Evolutionary conservation across 2,329 filamentous ascomycete species (phyloP).

Genomic region (Echinosphaeria canescens): DNA sequence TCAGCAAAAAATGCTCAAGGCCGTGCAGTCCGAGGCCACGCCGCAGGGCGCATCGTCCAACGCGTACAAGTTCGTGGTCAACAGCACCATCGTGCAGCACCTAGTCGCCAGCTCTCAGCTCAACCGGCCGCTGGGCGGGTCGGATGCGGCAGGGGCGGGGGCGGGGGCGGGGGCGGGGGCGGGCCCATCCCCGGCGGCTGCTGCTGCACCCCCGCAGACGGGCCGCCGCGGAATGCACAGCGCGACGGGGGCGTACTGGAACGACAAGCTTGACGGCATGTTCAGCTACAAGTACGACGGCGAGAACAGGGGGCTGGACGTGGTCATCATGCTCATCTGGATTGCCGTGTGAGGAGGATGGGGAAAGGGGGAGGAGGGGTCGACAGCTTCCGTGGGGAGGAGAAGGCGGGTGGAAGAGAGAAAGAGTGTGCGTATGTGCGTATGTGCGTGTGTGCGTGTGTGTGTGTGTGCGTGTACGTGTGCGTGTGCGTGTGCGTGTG

Average conservation of each 20-base stretch:
- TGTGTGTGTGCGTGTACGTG: too few species aligned
- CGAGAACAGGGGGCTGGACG: conserved; percentile 43
- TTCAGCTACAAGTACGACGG: conserved; percentile 75
- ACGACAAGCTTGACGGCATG: conserved; percentile 77
- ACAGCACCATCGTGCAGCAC: conserved; percentile 97
- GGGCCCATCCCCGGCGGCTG: too few species aligned
- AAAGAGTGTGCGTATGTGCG: too few species aligned
- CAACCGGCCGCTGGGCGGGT: conserved; percentile 32
- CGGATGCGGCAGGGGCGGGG: conserved; percentile 26
- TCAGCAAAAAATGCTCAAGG: conserved; percentile 56
- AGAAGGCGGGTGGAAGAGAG: too few species aligned
- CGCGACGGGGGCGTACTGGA: conserved; percentile 72
- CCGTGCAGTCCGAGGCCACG: conserved; percentile 55
- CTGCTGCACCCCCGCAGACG: too few species aligned
- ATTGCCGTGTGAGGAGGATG: conserved; percentile 45
- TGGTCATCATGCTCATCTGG: conserved; percentile 60
- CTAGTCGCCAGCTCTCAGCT: conserved; percentile 44
- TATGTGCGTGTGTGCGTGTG: too few species aligned
- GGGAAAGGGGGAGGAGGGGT: too few species aligned
- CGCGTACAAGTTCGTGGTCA: conserved; percentile 83
- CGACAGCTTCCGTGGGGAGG: too few species aligned
- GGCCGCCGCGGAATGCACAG: conserved; percentile 82
- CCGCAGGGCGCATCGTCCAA: conserved; percentile 33
- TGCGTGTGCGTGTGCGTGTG: too few species aligned
- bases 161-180: conserved; percentile 42